These are phyloP conservation scores for barley (Hordeum vulgare) DNA, from an alignment of 176 grass and related monocot species.

Conservation along the genomic window MorexV3_pseudomolecules_assembly NC_058518.1:234665385-234665884, in stretches of 20 bases:
- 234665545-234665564: slow-evolving; percentile 56
- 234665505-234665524: slow-evolving; percentile 80
- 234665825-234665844: not conserved
- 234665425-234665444: slow-evolving; percentile 87
- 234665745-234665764: slow-evolving; percentile 32
- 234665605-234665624: not conserved
- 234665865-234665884: slow-evolving; percentile 8
- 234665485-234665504: slow-evolving; percentile 84
- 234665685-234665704: slow-evolving; percentile 83
- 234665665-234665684: slow-evolving; percentile 71
- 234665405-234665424: slow-evolving; percentile 95
- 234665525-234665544: slow-evolving; percentile 78
- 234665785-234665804: slow-evolving; percentile 55
- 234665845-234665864: not conserved
- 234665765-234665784: slow-evolving; percentile 26
- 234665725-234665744: slow-evolving; percentile 33
- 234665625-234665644: not conserved
- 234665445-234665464: slow-evolving; percentile 74
- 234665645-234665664: slow-evolving; percentile 76
- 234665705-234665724: slow-evolving; percentile 32
- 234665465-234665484: slow-evolving; percentile 82
- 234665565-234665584: slow-evolving; percentile 73
- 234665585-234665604: slow-evolving; percentile 24
- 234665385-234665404: slow-evolving; percentile 75
- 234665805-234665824: slow-evolving; percentile 25